Evolutionary conservation across 345 rosid genomes (phyloP).

Genomic region (Mangifera indica): DNA sequence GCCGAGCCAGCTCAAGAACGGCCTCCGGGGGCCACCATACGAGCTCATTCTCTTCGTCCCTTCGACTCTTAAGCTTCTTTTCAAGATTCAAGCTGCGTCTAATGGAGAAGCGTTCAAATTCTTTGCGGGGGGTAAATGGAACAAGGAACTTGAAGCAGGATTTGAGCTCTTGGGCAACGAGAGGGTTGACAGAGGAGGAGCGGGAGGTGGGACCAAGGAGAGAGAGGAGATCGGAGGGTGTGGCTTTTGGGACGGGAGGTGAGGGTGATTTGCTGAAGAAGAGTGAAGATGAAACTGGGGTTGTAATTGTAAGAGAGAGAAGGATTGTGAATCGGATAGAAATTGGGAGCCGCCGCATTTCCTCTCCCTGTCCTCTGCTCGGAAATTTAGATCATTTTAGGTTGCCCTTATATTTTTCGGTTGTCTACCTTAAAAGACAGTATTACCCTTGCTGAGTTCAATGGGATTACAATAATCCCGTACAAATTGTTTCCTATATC

Average conservation of each 20-base stretch:
- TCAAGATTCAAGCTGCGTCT: conserved; percentile 19
- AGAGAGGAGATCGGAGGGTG: conserved; percentile 70
- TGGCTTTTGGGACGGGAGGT: conserved; percentile 52
- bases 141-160: conserved; percentile 80
- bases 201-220: conserved; percentile 51
- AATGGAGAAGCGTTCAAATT: conserved; percentile 5
- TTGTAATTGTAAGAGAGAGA: conserved; percentile 49
- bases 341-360: conserved; percentile 32
- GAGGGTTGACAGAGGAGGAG: conserved; percentile 51
- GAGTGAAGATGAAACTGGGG: conserved; percentile 32
- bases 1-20: conserved; percentile 81
- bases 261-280: conserved; percentile 22
- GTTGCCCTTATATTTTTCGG: too few relatives aligned
- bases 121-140: conserved; percentile 42
- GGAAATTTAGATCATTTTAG: too few relatives aligned
- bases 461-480: too few relatives aligned
- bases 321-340: conserved; percentile 47
- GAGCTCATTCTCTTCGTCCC: conserved; percentile 47
- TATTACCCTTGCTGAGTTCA: too few relatives aligned
- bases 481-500: too few relatives aligned
- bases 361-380: not conserved
- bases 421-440: too few relatives aligned
- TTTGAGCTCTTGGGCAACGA: conserved; percentile 48
- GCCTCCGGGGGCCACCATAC: conserved; percentile 94
- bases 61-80: not conserved